phyloP scores from a whole-genome alignment of 192 early-diverging fungal species.

The Rhizophagus sp. region DNA sequence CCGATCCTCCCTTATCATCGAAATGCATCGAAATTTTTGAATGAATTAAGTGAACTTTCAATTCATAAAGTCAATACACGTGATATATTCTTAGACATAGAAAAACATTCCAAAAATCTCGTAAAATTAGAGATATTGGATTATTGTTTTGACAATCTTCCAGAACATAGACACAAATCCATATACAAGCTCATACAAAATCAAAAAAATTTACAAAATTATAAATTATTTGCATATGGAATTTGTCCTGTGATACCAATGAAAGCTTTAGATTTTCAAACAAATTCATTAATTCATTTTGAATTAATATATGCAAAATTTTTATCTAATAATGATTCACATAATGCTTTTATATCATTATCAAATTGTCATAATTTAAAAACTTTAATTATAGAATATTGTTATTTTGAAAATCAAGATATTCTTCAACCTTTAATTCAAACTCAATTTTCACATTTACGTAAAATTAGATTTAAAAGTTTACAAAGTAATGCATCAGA shows the following conservation, averaged over 20 bases:
- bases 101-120: background rate
- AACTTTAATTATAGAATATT: background rate
- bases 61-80: background rate
- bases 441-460: background rate
- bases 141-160: background rate
- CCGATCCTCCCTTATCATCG: background rate
- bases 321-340: background rate
- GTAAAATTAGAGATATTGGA: conserved; percentile 5
- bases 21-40: background rate
- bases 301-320: conserved; percentile 21
- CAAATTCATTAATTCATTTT: conserved; percentile 1
- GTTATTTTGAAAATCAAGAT: background rate
- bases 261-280: background rate
- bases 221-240: conserved; percentile 19
- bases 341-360: background rate
- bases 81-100: background rate
- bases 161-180: background rate
- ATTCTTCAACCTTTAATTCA: background rate
- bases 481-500: background rate
- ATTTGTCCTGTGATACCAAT: background rate
- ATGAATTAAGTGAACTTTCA: background rate
- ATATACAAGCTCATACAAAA: background rate
- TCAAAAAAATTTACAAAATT: background rate
- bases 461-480: background rate
- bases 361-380: background rate